Percentiles rank a stretch among this genome's conserved stretches.
Conservation (phyloP, 23 red algal genomes). For the Gracilaria caudata region DNA sequence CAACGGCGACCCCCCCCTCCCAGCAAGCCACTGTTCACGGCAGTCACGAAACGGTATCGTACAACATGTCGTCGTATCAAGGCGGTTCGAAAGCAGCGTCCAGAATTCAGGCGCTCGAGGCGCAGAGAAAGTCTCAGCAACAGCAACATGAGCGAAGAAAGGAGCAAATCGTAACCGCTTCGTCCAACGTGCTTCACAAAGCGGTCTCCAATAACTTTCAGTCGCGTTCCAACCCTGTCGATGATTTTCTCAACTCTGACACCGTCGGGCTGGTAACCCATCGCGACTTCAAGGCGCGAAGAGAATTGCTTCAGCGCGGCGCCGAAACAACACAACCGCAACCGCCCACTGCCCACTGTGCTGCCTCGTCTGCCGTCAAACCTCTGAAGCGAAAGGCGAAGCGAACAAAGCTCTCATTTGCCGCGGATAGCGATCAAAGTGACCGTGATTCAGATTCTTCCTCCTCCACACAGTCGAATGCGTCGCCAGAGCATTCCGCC, state of each 20-base stretch:
- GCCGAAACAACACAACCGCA: not conserved
- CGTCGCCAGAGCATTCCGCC: not conserved
- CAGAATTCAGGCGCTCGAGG: conserved; percentile 58
- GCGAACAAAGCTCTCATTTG: conserved; percentile 30
- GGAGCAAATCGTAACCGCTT: conserved; percentile 50
- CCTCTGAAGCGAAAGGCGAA: conserved; percentile 30
- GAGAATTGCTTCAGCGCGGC: conserved; percentile 57
- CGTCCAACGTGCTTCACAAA: conserved; percentile 29
- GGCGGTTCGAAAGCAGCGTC: conserved; percentile 46
- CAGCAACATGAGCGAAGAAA: conserved; percentile 7
- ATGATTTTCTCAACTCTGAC: conserved; percentile 77
- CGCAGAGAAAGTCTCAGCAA: conserved; percentile 31
- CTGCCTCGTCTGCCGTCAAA: not conserved
- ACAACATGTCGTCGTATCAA: conserved; percentile 52
- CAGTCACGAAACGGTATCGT: too few species aligned
- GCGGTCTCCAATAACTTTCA: conserved; percentile 60
- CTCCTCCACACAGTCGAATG: not conserved
- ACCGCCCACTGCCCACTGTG: not conserved
- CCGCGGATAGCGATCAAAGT: conserved; percentile 12
- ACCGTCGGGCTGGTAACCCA: conserved; percentile 87
- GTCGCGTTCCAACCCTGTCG: conserved; percentile 58
- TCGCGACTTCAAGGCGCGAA: conserved; percentile 72
- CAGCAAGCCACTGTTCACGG: not conserved
- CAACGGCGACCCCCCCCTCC: too few species aligned
- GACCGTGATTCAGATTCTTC: not conserved